Conservation (phyloP, 805 yeast species). For the Komagataella ulmi region DNA sequence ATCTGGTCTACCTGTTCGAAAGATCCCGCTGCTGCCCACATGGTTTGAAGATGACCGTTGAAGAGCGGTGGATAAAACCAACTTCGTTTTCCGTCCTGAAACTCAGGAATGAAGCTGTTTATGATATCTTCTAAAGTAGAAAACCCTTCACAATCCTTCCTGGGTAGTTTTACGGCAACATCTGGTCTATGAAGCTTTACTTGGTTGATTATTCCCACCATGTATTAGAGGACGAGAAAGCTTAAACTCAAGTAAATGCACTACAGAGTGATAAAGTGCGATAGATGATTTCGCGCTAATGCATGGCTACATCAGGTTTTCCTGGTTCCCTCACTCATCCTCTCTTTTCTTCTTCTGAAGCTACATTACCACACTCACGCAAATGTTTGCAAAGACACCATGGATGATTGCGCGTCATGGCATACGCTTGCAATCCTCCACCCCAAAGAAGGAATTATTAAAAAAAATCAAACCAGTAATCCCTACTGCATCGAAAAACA, state of each 20-base stretch:
- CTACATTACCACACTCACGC: neutral
- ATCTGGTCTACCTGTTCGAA: slow-evolving; percentile 38
- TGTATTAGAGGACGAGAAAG: neutral
- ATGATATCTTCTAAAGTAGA: slow-evolving; percentile 9
- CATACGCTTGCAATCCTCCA: slow-evolving; percentile 1
- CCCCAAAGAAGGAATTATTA: neutral
- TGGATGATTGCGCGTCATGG: neutral
- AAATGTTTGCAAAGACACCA: neutral
- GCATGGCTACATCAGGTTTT: neutral
- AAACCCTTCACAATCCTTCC: slow-evolving; percentile 2
- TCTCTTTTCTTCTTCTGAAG: neutral
- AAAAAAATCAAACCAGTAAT: neutral
- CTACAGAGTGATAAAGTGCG: neutral
- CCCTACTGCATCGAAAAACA: neutral
- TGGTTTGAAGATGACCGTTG: slow-evolving; percentile 70
- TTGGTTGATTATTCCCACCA: neutral
- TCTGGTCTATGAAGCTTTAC: slow-evolving; percentile 2
- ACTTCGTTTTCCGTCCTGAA: slow-evolving; percentile 33
- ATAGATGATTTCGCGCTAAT: neutral
- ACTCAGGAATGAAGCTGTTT: slow-evolving; percentile 23
- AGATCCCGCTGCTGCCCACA: slow-evolving; percentile 46
- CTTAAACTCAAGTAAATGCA: neutral
- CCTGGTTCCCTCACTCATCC: neutral
- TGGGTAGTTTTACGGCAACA: slow-evolving; percentile 6
- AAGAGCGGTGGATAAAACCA: slow-evolving; percentile 49